Evolutionary conservation across 169 alveolate genomes (phyloP), one percentile per base, ranked within the genome.

Genomic region (Eimeria falciformis): DNA sequence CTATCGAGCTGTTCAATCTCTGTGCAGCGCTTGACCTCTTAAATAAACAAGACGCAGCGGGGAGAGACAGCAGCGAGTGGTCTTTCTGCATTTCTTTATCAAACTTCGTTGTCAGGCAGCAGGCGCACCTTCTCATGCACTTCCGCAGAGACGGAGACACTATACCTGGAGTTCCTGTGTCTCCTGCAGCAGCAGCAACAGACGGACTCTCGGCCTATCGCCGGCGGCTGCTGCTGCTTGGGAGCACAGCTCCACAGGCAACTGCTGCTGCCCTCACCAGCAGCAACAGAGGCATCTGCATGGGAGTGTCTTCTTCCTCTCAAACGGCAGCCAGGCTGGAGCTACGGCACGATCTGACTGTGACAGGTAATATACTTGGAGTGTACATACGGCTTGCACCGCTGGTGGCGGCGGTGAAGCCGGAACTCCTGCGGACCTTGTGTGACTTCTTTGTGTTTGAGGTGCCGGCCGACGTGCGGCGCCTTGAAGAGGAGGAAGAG

Each of bases 31-130:
- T 95, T 66, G 82, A 95, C 23, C 66, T 93, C 73, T 94, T 91
- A 69, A 90, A 94, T 50, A 93, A 92, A 56, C 94, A 92, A 62
- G 96, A 95, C 87, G 95, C 93, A 55, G 92, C 94, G 40, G 96
- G 94, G 45, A 46, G 94, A 46, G 96, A 95, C 71, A 95, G 93
- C 90, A 79, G 91, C 87, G 95, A 93, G 65, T 93, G 96, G 95
- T 87, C 73, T 45, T 95, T 95, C 88, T 79, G 93, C 53, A 91
- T 93, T 47, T 93, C 92, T 40, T 82, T 95, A 40, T 93, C 94
- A 25, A 88, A 95, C 75, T 92, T 95, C 50, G 81, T 91, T 27
- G 95, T 93, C 53, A 91, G 93, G 0, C 93, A 88, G 65, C 93
- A 79, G 29, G 29, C 66, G 25, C 93, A 88, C 43, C 46, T 71